These are phyloP conservation scores for Wickerhamomyces sp. DNA, from an alignment of 1,139 yeast species.

Conservation along the genomic window DNA sequence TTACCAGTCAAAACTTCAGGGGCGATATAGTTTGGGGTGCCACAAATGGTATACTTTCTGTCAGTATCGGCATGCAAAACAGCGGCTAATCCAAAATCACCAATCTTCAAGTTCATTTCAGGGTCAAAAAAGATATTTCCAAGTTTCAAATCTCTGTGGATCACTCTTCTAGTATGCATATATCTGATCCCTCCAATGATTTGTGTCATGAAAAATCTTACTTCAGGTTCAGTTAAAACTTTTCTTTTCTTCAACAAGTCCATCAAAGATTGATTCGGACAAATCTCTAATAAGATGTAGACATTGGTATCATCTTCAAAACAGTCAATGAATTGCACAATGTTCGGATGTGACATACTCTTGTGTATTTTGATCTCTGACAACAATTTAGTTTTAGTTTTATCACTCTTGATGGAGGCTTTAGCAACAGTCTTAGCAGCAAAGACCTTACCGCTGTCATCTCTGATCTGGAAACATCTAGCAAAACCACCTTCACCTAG, in stretches of 20 bases:
- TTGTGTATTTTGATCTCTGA: slow-evolving; percentile 96
- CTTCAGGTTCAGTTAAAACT: slow-evolving; percentile 84
- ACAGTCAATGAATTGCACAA: slow-evolving; percentile 89
- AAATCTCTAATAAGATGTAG: slow-evolving; percentile 86
- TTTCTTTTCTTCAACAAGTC: slow-evolving; percentile 84
- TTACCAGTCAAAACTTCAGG: slow-evolving; percentile 94
- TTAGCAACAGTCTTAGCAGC: slow-evolving; percentile 99
- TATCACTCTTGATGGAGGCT: slow-evolving; percentile 85
- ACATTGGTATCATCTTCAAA: slow-evolving; percentile 94
- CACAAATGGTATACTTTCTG: slow-evolving; percentile 89
- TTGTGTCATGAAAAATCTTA: slow-evolving; percentile 84
- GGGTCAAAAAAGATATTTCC: slow-evolving; percentile 94
- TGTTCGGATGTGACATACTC: slow-evolving; percentile 80
- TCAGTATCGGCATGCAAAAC: slow-evolving; percentile 65
- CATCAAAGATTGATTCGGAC: slow-evolving; percentile 91
- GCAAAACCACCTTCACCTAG: slow-evolving; percentile 99
- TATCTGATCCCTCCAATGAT: slow-evolving; percentile 91
- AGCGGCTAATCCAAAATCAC: slow-evolving; percentile 96
- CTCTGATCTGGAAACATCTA: slow-evolving; percentile 94
- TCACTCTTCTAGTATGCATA: slow-evolving; percentile 88
- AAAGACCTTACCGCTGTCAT: slow-evolving; percentile 76
- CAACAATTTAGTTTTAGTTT: slow-evolving; percentile 81
- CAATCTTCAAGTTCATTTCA: slow-evolving; percentile 87
- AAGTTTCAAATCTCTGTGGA: slow-evolving; percentile 90
- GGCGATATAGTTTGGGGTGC: slow-evolving; percentile 97